Evolutionary conservation across 2,329 filamentous ascomycete species (phyloP), one percentile per base, ranked within the genome.

Genomic region (Xylaria sp.): DNA sequence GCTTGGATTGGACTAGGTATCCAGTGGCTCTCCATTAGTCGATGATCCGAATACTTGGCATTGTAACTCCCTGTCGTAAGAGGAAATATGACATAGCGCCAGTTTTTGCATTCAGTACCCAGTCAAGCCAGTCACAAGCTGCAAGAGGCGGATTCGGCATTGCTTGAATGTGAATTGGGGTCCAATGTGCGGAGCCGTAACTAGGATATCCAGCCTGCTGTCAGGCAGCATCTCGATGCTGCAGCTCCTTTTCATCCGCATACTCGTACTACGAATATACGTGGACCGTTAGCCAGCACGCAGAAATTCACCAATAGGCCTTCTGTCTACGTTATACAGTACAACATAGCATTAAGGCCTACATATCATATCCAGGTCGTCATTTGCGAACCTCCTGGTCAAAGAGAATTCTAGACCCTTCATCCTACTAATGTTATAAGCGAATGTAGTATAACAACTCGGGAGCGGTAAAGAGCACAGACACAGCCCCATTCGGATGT

Each of bases 31-130:
- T 44, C 63, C 54, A 51, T 40, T 13, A 31, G 51, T 61, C 38
- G 56, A 66, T 56, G 72, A 74, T 74, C 73, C 70, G 72, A 71
- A 74, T 75, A 71, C 71, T 42, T 63, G 62, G 56, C 38, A 28
- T 26, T 53, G 31, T 31, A 38, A 38, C 36, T 13, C 36, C 36
- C 10, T 38, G 11, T 38, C 33, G 9, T 13, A 10, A 40, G 11
- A 15, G 36, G 36, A 40, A 40, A 33, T 6, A 33, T 33, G 33
- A 33, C 33, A 33, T 40, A 40, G 40, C 54, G 33, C 33, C 33
- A 33, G 11, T 38, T 38, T n/a, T 20, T 5, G n/a, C 31, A 15
- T 33, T 44, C 36, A 26, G 6, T 33, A 33, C 33, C 13, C 7
- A 40, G n/a, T 28, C 28, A 38, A 28, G 26, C 26, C 4, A n/a